Evolutionary conservation across 2,329 filamentous ascomycete species (phyloP), one percentile per base, ranked within the genome.

Genomic region (Aspergillus awamori): DNA sequence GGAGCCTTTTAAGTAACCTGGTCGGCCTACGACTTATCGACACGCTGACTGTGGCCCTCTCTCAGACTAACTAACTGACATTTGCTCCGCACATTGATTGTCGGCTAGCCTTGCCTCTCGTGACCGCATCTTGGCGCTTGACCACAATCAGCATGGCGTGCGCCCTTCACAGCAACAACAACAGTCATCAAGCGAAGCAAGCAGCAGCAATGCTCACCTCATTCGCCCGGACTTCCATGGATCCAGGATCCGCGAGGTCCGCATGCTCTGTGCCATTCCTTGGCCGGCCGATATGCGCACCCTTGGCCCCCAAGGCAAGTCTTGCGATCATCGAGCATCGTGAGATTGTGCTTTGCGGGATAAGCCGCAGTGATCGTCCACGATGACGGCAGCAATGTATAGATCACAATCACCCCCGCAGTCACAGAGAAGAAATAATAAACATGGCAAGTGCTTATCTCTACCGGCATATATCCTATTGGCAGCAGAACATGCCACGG

Each of bases 31-130:
- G 5, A 26, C 45, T 11, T 13, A 8, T n/a, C 26, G 5, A 26
- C 11, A 49, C 24, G 47, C 24, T 26, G 47, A 30, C 26, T 33
- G 26, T 51, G 20, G 17, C 17, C 24, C 47, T 51, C 47, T 51
- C 26, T 17, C 24, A 33, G 26, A 8, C 41, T 20, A 45, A 8
- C 41, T 20, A 45, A 36, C 17, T 30, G 28, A 51, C 26, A 17
- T 28, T 33, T 7, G 15, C 47, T 51, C 47, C 26, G 26, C 24
- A 51, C 8, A 11, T 36, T 36, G n/a, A 33, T 28, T 6, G 8
- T 51, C 47, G 47, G 47, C 47, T 51, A 51, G 26, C 47, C 47
- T 51, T 30, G 47, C 47, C 47, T 30, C 47, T 51, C 47, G 47
- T 51, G 26, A 33, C 47, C n/a, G 15, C 28, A 10, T n/a, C 47